A percentile compares a stretch with the other conserved stretches of the same genome.
phyloP scores from a whole-genome alignment of 1,284 basidiomycete species.

The Sphaerobolus stellatus region DNA sequence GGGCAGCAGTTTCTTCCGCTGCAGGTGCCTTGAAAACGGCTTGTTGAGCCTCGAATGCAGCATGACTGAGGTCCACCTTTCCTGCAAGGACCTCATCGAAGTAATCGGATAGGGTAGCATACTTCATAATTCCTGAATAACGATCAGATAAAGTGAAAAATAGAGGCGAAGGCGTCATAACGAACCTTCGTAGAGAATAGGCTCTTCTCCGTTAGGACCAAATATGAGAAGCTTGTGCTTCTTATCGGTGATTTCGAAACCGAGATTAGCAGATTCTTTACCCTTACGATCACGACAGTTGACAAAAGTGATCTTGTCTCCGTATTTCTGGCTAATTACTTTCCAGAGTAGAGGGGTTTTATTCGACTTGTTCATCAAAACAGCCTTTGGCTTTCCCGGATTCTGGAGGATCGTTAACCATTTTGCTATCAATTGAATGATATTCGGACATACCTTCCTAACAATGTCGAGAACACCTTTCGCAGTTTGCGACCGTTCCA shows the following conservation, averaged over 20 bases:
- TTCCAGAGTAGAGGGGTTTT: slow-evolving; percentile 85
- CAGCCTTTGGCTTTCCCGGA: slow-evolving; percentile 56
- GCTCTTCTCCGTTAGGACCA: slow-evolving; percentile 52
- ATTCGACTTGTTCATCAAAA: slow-evolving; percentile 75
- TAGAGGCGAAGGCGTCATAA: slow-evolving; percentile 1
- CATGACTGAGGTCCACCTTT: slow-evolving; percentile 48
- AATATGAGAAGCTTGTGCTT: slow-evolving; percentile 67
- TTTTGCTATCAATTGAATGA: neutral
- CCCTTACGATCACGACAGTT: slow-evolving; percentile 69
- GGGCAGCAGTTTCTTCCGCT: slow-evolving; percentile 1
- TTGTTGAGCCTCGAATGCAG: slow-evolving; percentile 2
- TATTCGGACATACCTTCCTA: slow-evolving; percentile 43
- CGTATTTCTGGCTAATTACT: slow-evolving; percentile 75
- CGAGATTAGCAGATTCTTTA: slow-evolving; percentile 53
- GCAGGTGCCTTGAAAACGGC: slow-evolving; percentile 2
- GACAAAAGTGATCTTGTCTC: slow-evolving; percentile 64
- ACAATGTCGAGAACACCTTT: slow-evolving; percentile 53
- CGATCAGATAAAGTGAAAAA: neutral
- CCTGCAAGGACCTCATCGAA: slow-evolving; percentile 68
- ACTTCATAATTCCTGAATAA: slow-evolving; percentile 56
- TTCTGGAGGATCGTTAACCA: slow-evolving; percentile 36
- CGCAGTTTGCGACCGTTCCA: slow-evolving; percentile 60
- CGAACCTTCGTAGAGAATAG: slow-evolving; percentile 61
- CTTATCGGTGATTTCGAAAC: slow-evolving; percentile 46
- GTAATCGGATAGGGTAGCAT: slow-evolving; percentile 64